Evolutionary conservation across 2,329 filamentous ascomycete species (phyloP).

Genomic region (Exophiala viscosa): DNA sequence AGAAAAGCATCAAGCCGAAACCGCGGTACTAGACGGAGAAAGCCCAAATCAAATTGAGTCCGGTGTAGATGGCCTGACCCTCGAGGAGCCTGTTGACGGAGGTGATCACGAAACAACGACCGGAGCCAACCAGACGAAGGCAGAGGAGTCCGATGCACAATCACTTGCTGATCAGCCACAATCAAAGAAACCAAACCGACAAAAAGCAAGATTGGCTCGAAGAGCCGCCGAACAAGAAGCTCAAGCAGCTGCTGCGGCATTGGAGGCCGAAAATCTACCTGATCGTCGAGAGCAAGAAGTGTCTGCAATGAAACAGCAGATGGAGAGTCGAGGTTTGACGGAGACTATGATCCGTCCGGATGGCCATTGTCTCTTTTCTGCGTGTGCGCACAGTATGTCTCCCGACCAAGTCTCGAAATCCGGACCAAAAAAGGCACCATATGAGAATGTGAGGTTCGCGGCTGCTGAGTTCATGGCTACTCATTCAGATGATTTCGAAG

Average conservation of each 20-base stretch:
- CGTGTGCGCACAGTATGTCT: constrained; percentile 76
- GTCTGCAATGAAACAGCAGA: constrained; percentile 64
- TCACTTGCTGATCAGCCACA: constrained; percentile 19
- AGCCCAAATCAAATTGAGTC: constrained; percentile 19
- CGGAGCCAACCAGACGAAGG: constrained; percentile 3
- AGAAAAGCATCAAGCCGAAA: constrained; percentile 47
- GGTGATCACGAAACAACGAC: constrained; percentile 25
- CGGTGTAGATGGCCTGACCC: constrained; percentile 33
- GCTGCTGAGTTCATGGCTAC: constrained; percentile 73
- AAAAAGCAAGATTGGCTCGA: constrained; percentile 85
- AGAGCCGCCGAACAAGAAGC: constrained; percentile 81
- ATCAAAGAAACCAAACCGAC: constrained; percentile 76
- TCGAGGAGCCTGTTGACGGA: constrained; percentile 31
- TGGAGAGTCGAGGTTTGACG: constrained; percentile 60
- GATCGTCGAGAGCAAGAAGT: constrained; percentile 69
- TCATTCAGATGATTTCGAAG: constrained; percentile 75
- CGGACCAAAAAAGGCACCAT: constrained; percentile 42
- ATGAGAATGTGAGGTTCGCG: constrained; percentile 63
- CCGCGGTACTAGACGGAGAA: constrained; percentile 21
- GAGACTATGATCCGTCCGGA: constrained; percentile 83
- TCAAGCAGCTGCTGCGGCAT: constrained; percentile 61
- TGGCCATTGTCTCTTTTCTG: constrained; percentile 91
- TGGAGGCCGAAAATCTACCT: constrained; percentile 71
- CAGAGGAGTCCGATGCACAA: constrained; percentile 12
- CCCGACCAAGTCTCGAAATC: constrained; percentile 16